Evolutionary conservation across 441 rosid species (phyloP), one percentile per base, ranked within the genome.

Genomic region (Syzygium syzygioides): DNA sequence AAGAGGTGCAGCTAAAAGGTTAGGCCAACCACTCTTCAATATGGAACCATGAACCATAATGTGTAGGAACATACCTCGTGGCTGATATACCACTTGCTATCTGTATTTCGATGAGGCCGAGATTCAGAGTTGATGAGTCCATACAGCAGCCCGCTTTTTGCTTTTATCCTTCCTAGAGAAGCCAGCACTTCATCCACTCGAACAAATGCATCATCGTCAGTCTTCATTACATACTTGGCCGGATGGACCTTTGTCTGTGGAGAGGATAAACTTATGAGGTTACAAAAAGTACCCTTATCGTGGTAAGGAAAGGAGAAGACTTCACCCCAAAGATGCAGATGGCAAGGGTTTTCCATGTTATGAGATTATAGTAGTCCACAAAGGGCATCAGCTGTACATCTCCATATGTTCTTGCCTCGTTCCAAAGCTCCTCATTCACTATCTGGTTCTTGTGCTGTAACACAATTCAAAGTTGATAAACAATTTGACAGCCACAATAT

Each of bases 51-150:
- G 37, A 53, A 56, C 54, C 45, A 89, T 86, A 86, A 53, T 59
- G 50, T 54, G 87, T 15, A 87, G 87, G 87, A 89, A 86, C 86
- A 90, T 95, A 97, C 99, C 99, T 96, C 92, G 6, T 89, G 91
- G 92, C 98, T 96, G 90, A 96, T 96, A 90, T 92, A 97, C 99
- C 99, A 98, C 93, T 98, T 98, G 98, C 98, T 98, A 48, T 96
- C 98, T 15, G 95, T 86, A 90, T 85, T 95, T 86, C 99, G 95
- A 89, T 97, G 96, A 34, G 99, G 99, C 85, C 85, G 95, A 50
- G 99, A 97, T 86, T 96, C 97, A 6, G 98, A 93, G 90, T 97
- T 94, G 89, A 97, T 96, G 86, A 95, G 95, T 88, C 99, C 99
- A 89, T 96, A 97, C 84, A 98, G 97, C 91, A 98, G 91, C 50